These are phyloP conservation scores for Citrus trifoliata DNA, from an alignment of 345 rosid species.

Conservation along the genomic window DNA sequence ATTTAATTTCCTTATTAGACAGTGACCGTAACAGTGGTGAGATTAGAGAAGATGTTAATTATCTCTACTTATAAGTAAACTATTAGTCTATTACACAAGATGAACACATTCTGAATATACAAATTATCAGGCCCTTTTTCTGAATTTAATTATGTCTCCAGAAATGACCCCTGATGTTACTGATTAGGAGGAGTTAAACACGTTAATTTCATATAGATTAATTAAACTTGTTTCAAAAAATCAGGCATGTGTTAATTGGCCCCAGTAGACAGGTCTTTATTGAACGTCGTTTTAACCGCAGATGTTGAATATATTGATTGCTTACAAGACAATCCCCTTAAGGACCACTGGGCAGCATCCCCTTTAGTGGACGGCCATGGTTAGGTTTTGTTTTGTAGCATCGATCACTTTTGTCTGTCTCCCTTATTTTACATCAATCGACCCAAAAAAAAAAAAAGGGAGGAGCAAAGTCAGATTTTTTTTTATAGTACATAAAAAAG, in stretches of 20 bases:
- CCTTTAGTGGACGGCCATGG: not conserved
- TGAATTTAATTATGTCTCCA: too few relatives aligned
- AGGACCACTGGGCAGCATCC: not conserved
- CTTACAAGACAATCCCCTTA: not conserved
- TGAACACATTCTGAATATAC: not conserved
- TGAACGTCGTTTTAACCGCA: not conserved
- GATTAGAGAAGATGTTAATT: not conserved
- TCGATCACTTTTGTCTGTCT: not conserved
- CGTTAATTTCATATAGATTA: too few relatives aligned
- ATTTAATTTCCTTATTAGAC: not conserved
- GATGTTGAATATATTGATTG: not conserved
- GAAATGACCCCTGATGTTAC: too few relatives aligned
- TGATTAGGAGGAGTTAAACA: too few relatives aligned
- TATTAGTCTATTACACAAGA: not conserved
- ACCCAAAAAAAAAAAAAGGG: not conserved
- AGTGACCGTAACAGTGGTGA: not conserved
- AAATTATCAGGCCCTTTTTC: too few relatives aligned
- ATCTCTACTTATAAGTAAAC: not conserved
- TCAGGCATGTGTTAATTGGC: not conserved
- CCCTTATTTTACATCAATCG: not conserved
- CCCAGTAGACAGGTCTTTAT: not conserved
- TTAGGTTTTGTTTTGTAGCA: slow-evolving; percentile 1
- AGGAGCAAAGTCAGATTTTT: not conserved
- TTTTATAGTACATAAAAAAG: not conserved
- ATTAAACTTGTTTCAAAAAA: not conserved